Percentiles rank a stretch among this genome's conserved stretches.
Evolutionary conservation across 73 alveolate species (phyloP).

Genomic region (Uronychia setigera): DNA sequence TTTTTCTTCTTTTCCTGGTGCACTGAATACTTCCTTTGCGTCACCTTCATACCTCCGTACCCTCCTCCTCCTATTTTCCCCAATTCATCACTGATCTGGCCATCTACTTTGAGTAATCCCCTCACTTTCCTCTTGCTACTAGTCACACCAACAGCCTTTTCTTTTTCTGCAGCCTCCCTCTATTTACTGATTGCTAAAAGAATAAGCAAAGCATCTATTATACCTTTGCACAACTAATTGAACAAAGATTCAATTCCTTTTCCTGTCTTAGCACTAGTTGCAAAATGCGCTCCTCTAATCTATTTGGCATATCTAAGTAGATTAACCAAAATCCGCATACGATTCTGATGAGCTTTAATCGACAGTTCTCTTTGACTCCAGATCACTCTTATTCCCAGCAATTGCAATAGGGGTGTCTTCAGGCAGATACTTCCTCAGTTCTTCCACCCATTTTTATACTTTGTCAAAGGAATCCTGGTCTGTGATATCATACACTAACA

Average conservation of each 20-base stretch:
- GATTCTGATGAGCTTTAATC: constrained; percentile 37
- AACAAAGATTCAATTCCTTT: constrained; percentile 78
- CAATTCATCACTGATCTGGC: not conserved
- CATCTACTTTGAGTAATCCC: not conserved
- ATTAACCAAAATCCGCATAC: constrained; percentile 3
- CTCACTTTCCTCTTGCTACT: not conserved
- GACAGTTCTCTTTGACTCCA: constrained; percentile 69
- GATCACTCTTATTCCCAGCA: constrained; percentile 90
- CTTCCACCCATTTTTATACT: constrained; percentile 84
- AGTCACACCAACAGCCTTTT: too few species aligned
- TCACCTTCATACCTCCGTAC: not conserved
- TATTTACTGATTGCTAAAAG: too few species aligned
- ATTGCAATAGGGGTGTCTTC: constrained; percentile 74
- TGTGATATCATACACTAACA: constrained; percentile 90
- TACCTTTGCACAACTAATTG: not conserved
- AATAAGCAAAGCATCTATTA: too few species aligned
- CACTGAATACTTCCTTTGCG: not conserved
- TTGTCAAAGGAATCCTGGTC: constrained; percentile 81
- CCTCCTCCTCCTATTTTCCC: not conserved
- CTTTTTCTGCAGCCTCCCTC: too few species aligned
- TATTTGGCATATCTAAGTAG: constrained; percentile 63
- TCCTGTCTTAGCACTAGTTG: constrained; percentile 87
- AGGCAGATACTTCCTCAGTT: constrained; percentile 67
- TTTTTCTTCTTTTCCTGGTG: not conserved
- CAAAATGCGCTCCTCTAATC: constrained; percentile 76